Evolutionary conservation across 768 basidiomycete genomes (phyloP), one percentile per base, ranked within the genome.

Genomic region (Lentinus brumalis): DNA sequence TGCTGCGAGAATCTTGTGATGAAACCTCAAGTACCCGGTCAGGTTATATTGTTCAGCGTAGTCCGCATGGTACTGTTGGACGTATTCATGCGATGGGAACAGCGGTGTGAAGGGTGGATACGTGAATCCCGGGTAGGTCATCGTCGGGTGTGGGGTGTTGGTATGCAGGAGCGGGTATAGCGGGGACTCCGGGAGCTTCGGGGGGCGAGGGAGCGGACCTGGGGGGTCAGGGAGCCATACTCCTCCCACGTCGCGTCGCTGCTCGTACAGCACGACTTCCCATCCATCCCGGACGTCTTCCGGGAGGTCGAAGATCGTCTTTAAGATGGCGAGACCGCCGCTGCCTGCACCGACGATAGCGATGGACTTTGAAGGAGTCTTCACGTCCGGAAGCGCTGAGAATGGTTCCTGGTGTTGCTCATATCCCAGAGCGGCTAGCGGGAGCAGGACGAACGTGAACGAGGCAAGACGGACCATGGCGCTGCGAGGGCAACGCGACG

Each of bases 331-430:
- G 30, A 87, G 71, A 1, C 85, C 85, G 5, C 80, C 83, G 64
- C 81, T 85, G 1, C 84, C 85, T 6, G 78, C 82, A 10, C 86
- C 86, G 16, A 87, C 75, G 51, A 87, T 79, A 7, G 80, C 85
- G 53, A 87, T 81, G 5, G 79, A 78, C 70, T 83, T 86, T 1
- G 67, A 57, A 45, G 66, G 44, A 18, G 30, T 10, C 14, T 30
- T 40, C 15, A 21, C 9, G 31, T 54, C 5, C 5, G 57, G 16
- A 6, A 41, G 32, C 18, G 21, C 46, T 9, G 12, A 26, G 21
- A 53, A 38, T 16, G 18, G 11, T 31, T 60, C 55, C 16, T 55
- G 47, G 29, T 42, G 53, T 4, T 46, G 41, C 7, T 31, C 38
- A 30, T 10, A 51, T 10, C 32, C 60, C 15, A 29, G 26, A 21